Evolutionary conservation across 2,329 filamentous ascomycete species (phyloP).

Genomic region (Juglanconis oblonga): DNA sequence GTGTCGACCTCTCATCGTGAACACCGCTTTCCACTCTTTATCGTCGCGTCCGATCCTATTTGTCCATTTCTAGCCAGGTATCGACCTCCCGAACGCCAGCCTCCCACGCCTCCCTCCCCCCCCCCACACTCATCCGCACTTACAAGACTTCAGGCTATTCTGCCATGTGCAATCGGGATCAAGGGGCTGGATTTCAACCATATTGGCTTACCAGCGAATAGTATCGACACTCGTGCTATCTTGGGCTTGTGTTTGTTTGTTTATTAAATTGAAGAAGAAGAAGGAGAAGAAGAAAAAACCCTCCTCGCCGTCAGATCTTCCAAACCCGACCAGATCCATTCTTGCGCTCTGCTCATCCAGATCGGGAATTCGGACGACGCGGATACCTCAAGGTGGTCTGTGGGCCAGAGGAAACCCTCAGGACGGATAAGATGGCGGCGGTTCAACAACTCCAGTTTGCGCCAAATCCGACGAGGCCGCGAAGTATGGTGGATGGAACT

Average conservation of each 20-base stretch:
- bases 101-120: slow-evolving; percentile 7
- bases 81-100: slow-evolving; percentile 3
- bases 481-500: slow-evolving; percentile 22
- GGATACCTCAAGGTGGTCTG: not conserved
- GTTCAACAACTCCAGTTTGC: slow-evolving; percentile 25
- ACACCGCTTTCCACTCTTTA: not conserved
- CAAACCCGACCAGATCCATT: not conserved
- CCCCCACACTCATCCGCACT: not conserved
- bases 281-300: too few species aligned
- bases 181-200: slow-evolving; percentile 1
- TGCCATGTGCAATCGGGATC: slow-evolving; percentile 15
- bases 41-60: not conserved
- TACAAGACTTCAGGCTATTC: slow-evolving; percentile 8
- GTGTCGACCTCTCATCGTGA: not conserved
- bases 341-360: not conserved
- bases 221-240: not conserved
- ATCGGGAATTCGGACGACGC: not conserved
- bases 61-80: not conserved
- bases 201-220: slow-evolving; percentile 7
- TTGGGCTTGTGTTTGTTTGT: not conserved
- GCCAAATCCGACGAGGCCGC: slow-evolving; percentile 23
- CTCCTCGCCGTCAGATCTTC: not conserved
- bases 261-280: not conserved
- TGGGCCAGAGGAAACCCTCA: not conserved
- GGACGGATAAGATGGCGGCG: slow-evolving; percentile 12